These are phyloP conservation scores for Phytophthora citrophthora DNA, from an alignment of 352 stramenopile species.

Conservation along the genomic window DNA sequence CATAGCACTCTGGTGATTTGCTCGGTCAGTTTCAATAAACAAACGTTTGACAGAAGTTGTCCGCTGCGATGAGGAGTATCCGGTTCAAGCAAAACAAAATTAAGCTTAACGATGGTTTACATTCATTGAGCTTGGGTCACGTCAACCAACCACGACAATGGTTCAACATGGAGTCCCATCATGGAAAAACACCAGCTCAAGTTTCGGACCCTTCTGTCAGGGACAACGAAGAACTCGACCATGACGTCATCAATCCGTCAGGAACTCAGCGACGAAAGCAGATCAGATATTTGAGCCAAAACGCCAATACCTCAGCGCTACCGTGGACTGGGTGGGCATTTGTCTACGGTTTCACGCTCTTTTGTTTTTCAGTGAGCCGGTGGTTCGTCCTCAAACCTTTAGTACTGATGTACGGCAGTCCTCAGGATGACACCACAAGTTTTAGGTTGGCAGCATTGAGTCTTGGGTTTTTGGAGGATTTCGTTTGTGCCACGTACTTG, in stretches of 20 bases:
- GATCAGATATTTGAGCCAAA: neutral
- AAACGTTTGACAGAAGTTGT: too few relatives aligned
- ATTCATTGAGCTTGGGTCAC: too few relatives aligned
- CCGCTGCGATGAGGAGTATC: too few relatives aligned
- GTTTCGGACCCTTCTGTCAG: neutral
- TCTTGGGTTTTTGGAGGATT: conserved; percentile 37
- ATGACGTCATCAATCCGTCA: neutral
- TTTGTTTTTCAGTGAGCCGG: conserved; percentile 34
- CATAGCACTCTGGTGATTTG: too few relatives aligned
- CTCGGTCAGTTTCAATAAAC: too few relatives aligned
- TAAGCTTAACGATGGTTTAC: too few relatives aligned
- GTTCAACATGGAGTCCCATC: too few relatives aligned
- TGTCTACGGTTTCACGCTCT: conserved; percentile 32
- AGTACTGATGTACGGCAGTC: conserved; percentile 31
- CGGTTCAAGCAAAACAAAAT: too few relatives aligned
- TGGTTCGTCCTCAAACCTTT: conserved; percentile 24
- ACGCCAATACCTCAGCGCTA: conserved; percentile 3
- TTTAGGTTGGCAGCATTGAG: conserved; percentile 21
- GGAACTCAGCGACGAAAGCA: neutral
- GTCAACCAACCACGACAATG: too few relatives aligned
- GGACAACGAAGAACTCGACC: neutral
- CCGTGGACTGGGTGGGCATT: conserved; percentile 33
- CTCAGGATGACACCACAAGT: conserved; percentile 21
- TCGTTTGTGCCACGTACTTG: conserved; percentile 41
- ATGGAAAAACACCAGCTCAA: too few relatives aligned